Conservation (phyloP, 192 early-diverging fungal species). For the Mortierella alpina region DNA sequence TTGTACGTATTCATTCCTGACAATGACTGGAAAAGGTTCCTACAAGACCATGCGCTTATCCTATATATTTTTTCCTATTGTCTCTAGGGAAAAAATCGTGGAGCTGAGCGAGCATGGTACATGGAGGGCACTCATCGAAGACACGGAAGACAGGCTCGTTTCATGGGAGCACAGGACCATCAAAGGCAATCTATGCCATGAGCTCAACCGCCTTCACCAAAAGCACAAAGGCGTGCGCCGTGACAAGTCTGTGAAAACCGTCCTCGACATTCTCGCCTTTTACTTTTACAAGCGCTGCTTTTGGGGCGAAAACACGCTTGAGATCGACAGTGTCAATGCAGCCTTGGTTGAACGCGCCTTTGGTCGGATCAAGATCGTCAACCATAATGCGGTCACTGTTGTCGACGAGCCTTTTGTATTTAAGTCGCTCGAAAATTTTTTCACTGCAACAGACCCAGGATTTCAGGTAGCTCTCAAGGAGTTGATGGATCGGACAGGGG, state of each 20-base stretch:
- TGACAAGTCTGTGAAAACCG: conserved; percentile 7
- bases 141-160: conserved; percentile 23
- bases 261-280: conserved; percentile 22
- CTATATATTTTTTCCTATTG: neutral
- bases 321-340: conserved; percentile 19
- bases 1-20: conserved; percentile 5
- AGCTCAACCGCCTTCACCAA: conserved; percentile 8
- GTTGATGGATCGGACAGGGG: neutral
- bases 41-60: neutral
- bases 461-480: neutral
- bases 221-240: conserved; percentile 19
- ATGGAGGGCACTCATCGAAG: conserved; percentile 19
- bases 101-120: neutral
- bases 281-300: conserved; percentile 27
- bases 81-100: conserved; percentile 9
- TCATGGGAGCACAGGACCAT: conserved; percentile 11
- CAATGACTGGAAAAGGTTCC: neutral
- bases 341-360: conserved; percentile 19
- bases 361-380: conserved; percentile 27
- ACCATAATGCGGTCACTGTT: conserved; percentile 6
- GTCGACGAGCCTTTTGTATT: conserved; percentile 35
- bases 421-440: conserved; percentile 19
- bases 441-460: conserved; percentile 7
- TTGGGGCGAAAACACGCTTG: conserved; percentile 20
- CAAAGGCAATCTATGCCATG: conserved; percentile 30